These are phyloP conservation scores for Nissolia schottii DNA, from an alignment of 306 rosid species.

Conservation along the genomic window DNA sequence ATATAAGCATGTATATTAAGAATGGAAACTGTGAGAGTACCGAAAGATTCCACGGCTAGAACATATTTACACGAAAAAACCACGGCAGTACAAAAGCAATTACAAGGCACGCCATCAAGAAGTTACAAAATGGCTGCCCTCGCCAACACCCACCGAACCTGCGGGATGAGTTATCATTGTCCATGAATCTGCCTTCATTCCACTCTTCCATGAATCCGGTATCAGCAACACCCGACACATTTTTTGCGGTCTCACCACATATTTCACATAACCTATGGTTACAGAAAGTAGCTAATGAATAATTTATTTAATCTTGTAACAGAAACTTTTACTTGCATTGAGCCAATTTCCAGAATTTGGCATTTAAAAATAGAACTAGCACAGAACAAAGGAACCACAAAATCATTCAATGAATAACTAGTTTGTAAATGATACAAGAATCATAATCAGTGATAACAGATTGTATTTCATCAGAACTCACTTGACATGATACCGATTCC, in stretches of 20 bases:
- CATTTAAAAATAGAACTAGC: not conserved
- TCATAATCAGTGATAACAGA: not conserved
- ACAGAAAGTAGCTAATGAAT: not conserved
- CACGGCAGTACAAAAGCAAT: slow-evolving; percentile 95
- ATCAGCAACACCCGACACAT: slow-evolving; percentile 49
- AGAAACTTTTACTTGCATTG: not conserved
- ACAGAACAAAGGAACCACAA: not conserved
- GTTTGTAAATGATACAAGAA: not conserved
- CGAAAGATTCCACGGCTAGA: slow-evolving; percentile 43
- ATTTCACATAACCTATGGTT: slow-evolving; percentile 73
- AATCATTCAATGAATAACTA: not conserved
- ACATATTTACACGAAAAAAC: slow-evolving; percentile 87
- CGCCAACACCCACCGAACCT: slow-evolving; percentile 62
- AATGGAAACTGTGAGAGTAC: slow-evolving; percentile 18
- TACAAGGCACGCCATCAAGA: slow-evolving; percentile 95
- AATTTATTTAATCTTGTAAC: not conserved
- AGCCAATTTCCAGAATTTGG: not conserved
- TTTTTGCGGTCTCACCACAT: slow-evolving; percentile 74
- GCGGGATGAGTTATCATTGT: slow-evolving; percentile 33
- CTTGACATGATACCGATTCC: not conserved
- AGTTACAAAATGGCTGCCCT: slow-evolving; percentile 94
- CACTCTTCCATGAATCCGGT: slow-evolving; percentile 72
- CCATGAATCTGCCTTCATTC: slow-evolving; percentile 61
- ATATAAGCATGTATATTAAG: slow-evolving; percentile 20
- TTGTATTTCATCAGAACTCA: not conserved